Conservation (phyloP, 1,139 yeast genomes). For the Waltiozyma sp. region DNA sequence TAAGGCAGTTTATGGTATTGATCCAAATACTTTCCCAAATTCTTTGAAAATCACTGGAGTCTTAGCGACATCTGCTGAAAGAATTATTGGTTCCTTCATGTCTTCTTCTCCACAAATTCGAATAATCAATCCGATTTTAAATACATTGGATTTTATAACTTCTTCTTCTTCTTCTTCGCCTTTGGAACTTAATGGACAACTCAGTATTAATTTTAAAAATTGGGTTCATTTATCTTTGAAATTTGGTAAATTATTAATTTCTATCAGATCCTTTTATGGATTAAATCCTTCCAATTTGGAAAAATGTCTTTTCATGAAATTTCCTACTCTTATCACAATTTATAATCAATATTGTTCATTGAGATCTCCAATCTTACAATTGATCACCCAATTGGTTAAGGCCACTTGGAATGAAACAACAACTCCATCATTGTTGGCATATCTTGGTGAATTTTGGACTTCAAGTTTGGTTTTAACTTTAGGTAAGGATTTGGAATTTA, state of each 20-base stretch:
- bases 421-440: constrained; percentile 77
- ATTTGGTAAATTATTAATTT: constrained; percentile 35
- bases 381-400: constrained; percentile 51
- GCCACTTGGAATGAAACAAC: constrained; percentile 44
- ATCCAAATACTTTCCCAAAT: constrained; percentile 28
- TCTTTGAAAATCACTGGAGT: constrained; percentile 38
- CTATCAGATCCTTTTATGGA: constrained; percentile 36
- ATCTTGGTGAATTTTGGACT: constrained; percentile 57
- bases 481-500: constrained; percentile 47
- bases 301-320: constrained; percentile 39
- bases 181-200: no score
- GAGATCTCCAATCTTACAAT: constrained; percentile 41
- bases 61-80: constrained; percentile 37
- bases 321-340: constrained; percentile 49
- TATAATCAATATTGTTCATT: constrained; percentile 40
- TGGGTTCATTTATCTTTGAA: constrained; percentile 27
- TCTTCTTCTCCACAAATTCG: constrained; percentile 41
- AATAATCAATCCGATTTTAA: constrained; percentile 45
- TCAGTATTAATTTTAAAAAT: constrained; percentile 16
- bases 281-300: constrained; percentile 57
- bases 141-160: constrained; percentile 39
- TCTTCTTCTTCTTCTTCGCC: constrained; percentile 23
- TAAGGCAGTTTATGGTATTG: constrained; percentile 46
- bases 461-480: constrained; percentile 48
- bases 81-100: constrained; percentile 47